Evolutionary conservation across 192 early-diverging fungal species (phyloP).

Genomic region (Umbelopsis sp.): DNA sequence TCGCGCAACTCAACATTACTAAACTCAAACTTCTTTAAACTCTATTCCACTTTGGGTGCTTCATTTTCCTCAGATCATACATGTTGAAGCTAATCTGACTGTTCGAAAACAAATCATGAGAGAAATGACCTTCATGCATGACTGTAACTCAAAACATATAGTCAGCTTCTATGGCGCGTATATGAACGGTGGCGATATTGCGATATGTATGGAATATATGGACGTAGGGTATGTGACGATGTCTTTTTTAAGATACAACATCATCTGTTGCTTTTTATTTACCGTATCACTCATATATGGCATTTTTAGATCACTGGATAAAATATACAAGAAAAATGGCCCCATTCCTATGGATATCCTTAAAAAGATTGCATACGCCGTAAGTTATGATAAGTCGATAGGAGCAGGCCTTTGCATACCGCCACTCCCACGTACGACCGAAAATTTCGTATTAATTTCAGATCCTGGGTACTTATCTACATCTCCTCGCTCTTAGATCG

Average conservation of each 20-base stretch:
- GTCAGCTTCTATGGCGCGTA: constrained; percentile 98
- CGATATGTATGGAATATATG: constrained; percentile 99
- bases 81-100: constrained; percentile 58
- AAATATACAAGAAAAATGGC: constrained; percentile 90
- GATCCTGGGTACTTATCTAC: background rate
- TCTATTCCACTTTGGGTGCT: background rate
- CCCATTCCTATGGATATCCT: constrained; percentile 88
- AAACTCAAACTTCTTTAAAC: no score
- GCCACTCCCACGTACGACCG: no score
- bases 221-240: constrained; percentile 66
- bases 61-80: constrained; percentile 22
- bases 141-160: constrained; percentile 93
- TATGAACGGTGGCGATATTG: constrained; percentile 78
- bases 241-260: background rate
- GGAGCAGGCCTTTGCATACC: no score
- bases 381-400: constrained; percentile 30
- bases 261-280: background rate
- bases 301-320: constrained; percentile 73
- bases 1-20: no score
- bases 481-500: constrained; percentile 39
- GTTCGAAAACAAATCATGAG: constrained; percentile 89
- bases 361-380: constrained; percentile 81
- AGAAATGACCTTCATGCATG: constrained; percentile 94
- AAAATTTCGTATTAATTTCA: no score
- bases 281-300: background rate